Percentiles rank a stretch among this genome's conserved stretches.
phyloP scores from a whole-genome alignment of 2,329 filamentous ascomycete genomes.

The Cordyceps tenuipes region DNA sequence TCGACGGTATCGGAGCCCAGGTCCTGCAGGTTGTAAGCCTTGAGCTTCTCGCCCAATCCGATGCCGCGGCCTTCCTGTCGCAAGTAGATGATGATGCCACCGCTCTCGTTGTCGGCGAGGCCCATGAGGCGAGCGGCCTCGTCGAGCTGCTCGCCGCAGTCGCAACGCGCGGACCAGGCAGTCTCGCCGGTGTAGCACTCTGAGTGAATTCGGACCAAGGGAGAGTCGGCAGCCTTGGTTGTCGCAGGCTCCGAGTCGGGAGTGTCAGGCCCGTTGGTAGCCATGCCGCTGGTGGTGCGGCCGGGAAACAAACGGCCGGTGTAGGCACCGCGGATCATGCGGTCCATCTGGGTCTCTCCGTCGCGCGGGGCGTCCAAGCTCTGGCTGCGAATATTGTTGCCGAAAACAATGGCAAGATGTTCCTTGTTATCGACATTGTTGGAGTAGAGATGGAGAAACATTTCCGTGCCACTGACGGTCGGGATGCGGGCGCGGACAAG shows the following conservation, averaged over 20 bases:
- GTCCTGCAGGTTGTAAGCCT: slow-evolving; percentile 97
- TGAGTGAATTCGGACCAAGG: slow-evolving; percentile 89
- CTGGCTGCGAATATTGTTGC: slow-evolving; percentile 68
- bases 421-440: slow-evolving; percentile 94
- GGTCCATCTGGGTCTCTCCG: slow-evolving; percentile 77
- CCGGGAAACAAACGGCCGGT: slow-evolving; percentile 81
- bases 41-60: slow-evolving; percentile 88
- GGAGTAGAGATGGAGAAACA: slow-evolving; percentile 92
- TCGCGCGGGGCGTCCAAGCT: slow-evolving; percentile 62
- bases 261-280: slow-evolving; percentile 22
- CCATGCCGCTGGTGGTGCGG: slow-evolving; percentile 63
- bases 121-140: slow-evolving; percentile 93
- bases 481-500: slow-evolving; percentile 92
- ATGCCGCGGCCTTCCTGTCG: slow-evolving; percentile 95
- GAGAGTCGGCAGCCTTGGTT: slow-evolving; percentile 25
- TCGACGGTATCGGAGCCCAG: slow-evolving; percentile 96
- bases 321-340: slow-evolving; percentile 93
- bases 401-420: slow-evolving; percentile 95
- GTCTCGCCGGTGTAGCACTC: slow-evolving; percentile 99
- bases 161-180: slow-evolving; percentile 94
- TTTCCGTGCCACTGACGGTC: slow-evolving; percentile 83
- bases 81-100: slow-evolving; percentile 91
- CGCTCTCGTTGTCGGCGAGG: slow-evolving; percentile 51
- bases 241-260: not conserved
- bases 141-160: slow-evolving; percentile 95